Evolutionary conservation across 2,329 filamentous ascomycete genomes (phyloP).

Genomic region (Colletotrichum kahawae): DNA sequence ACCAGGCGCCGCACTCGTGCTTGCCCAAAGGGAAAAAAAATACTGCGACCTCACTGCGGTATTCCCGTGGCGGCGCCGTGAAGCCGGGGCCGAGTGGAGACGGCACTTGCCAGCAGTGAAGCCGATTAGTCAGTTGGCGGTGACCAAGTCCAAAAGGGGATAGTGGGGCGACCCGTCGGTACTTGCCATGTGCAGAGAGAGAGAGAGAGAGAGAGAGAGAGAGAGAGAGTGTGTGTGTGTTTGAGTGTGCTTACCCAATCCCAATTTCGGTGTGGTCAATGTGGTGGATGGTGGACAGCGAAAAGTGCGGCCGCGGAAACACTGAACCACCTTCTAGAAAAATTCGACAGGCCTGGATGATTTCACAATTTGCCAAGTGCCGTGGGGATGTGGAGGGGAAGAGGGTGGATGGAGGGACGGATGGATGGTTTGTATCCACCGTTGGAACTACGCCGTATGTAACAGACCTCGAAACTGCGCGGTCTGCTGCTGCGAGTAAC

Average conservation of each 20-base stretch:
- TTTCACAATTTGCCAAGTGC: background rate
- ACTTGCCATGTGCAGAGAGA: background rate
- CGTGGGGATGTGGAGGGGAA: background rate
- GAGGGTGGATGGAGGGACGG: background rate
- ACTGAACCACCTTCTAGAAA: constrained; percentile 13
- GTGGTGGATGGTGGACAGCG: background rate
- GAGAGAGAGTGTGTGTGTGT: background rate
- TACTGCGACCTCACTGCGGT: background rate
- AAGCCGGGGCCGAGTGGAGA: background rate
- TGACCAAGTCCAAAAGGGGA: background rate
- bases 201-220: too few relatives aligned
- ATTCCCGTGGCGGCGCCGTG: background rate
- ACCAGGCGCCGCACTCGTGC: background rate
- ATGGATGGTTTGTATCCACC: background rate
- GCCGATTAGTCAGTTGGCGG: constrained; percentile 7
- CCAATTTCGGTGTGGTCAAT: background rate
- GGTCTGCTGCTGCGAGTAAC: background rate
- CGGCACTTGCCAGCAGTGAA: constrained; percentile 10
- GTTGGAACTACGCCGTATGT: background rate
- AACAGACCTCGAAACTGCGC: background rate
- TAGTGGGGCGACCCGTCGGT: background rate
- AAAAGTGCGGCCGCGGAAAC: background rate
- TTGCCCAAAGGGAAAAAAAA: background rate
- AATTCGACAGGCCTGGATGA: constrained; percentile 1
- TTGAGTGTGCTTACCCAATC: background rate